These are phyloP conservation scores for Didymella exigua DNA, from an alignment of 2,329 filamentous ascomycete species.

Conservation along the genomic window DNA sequence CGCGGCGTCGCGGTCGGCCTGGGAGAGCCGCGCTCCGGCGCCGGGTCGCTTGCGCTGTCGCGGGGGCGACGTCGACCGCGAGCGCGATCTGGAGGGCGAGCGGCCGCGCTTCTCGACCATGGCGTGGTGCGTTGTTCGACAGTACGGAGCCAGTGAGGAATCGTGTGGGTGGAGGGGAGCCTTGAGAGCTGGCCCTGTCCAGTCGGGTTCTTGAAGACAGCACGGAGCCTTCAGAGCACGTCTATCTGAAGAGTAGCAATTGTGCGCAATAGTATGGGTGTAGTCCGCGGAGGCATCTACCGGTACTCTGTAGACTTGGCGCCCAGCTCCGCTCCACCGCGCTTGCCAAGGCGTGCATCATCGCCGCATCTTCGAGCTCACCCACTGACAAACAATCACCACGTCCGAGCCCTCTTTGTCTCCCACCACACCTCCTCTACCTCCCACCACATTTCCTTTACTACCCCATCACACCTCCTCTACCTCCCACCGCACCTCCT, in stretches of 20 bases:
- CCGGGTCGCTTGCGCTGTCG: slow-evolving; percentile 70
- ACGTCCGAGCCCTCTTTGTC: background rate
- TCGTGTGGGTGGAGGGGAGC: background rate
- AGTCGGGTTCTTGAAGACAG: no score
- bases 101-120: slow-evolving; percentile 35
- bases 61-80: slow-evolving; percentile 52
- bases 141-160: background rate
- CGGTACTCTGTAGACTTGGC: no score
- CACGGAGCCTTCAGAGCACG: no score
- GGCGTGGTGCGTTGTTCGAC: background rate
- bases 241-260: no score
- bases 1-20: slow-evolving; percentile 70
- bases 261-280: no score
- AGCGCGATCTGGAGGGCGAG: slow-evolving; percentile 43
- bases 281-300: no score
- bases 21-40: slow-evolving; percentile 63
- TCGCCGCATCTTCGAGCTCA: slow-evolving; percentile 7
- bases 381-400: background rate
- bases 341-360: slow-evolving; percentile 18
- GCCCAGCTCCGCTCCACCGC: background rate
- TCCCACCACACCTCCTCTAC: slow-evolving; percentile 8
- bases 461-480: slow-evolving; percentile 8
- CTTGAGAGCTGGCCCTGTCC: background rate
- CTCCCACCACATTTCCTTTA: no score
- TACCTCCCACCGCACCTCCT: no score